Conservation (phyloP, 805 yeast species). For the Wickerhamiella hasegawae region DNA sequence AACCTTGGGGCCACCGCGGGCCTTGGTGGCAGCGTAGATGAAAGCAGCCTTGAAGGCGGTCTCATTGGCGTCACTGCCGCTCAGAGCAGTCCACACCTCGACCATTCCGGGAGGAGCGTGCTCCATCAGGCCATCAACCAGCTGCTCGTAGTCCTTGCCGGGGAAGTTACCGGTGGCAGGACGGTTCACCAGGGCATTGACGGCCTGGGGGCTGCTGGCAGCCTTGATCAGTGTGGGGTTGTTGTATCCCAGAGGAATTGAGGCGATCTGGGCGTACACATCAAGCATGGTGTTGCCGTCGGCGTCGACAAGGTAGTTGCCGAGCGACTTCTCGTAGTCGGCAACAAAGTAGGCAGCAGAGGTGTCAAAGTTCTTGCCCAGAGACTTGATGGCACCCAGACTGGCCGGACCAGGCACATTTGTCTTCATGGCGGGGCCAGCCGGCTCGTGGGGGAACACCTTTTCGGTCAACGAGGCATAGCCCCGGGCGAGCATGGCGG, state of each 20-base stretch:
- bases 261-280: conserved; percentile 70
- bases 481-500: not conserved
- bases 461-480: conserved; percentile 15
- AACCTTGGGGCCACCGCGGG: conserved; percentile 44
- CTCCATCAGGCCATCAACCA: conserved; percentile 42
- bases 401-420: conserved; percentile 68
- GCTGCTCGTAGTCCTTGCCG: conserved; percentile 36
- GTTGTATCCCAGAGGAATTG: conserved; percentile 75
- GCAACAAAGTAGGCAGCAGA: conserved; percentile 61
- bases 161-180: conserved; percentile 81
- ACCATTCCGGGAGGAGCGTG: conserved; percentile 69
- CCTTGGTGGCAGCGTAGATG: conserved; percentile 55
- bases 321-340: conserved; percentile 57
- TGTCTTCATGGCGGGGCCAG: conserved; percentile 46
- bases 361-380: conserved; percentile 50
- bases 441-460: conserved; percentile 66
- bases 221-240: conserved; percentile 57
- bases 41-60: conserved; percentile 81
- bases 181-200: conserved; percentile 60
- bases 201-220: conserved; percentile 54
- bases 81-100: conserved; percentile 61
- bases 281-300: conserved; percentile 68
- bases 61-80: conserved; percentile 84
- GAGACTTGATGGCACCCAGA: conserved; percentile 31
- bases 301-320: conserved; percentile 67